Evolutionary conservation across 1,284 basidiomycete species (phyloP).

Genomic region (Polyporus tsugae): DNA sequence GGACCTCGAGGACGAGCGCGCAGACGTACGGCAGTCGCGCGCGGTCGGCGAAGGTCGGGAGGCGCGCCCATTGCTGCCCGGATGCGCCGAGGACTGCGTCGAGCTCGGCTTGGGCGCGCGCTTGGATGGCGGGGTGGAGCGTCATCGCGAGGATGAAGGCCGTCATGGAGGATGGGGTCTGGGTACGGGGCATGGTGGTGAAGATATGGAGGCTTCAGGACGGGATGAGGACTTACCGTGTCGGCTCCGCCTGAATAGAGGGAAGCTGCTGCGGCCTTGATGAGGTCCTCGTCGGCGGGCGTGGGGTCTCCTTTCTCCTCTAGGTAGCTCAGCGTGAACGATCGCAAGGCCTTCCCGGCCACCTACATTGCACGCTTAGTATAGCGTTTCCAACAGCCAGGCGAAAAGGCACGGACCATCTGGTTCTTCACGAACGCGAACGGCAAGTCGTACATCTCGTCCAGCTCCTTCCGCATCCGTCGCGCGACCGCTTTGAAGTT

Average conservation of each 20-base stretch:
- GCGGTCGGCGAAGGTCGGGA: constrained; percentile 45
- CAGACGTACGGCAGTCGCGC: constrained; percentile 44
- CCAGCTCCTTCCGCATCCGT: constrained; percentile 41
- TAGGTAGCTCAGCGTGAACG: constrained; percentile 43
- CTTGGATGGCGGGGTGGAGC: constrained; percentile 44
- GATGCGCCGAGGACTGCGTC: constrained; percentile 41
- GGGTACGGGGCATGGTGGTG: background rate
- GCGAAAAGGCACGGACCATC: constrained; percentile 36
- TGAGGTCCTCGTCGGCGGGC: constrained; percentile 43
- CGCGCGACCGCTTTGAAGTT: constrained; percentile 40
- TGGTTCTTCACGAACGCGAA: constrained; percentile 43
- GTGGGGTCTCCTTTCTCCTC: constrained; percentile 35
- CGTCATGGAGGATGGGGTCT: constrained; percentile 41
- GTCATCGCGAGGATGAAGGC: constrained; percentile 49
- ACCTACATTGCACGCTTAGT: background rate
- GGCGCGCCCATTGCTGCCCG: constrained; percentile 30
- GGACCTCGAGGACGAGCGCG: constrained; percentile 47
- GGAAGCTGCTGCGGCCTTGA: constrained; percentile 50
- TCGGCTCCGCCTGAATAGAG: constrained; percentile 48
- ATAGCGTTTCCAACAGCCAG: background rate
- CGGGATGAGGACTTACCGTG: constrained; percentile 38
- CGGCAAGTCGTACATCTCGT: constrained; percentile 44
- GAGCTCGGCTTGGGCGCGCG: constrained; percentile 48
- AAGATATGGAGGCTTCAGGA: too few relatives aligned
- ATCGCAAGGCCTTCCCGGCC: constrained; percentile 26